phyloP scores from a whole-genome alignment of 2,329 filamentous ascomycete genomes.

The Colletotrichum tropicale region DNA sequence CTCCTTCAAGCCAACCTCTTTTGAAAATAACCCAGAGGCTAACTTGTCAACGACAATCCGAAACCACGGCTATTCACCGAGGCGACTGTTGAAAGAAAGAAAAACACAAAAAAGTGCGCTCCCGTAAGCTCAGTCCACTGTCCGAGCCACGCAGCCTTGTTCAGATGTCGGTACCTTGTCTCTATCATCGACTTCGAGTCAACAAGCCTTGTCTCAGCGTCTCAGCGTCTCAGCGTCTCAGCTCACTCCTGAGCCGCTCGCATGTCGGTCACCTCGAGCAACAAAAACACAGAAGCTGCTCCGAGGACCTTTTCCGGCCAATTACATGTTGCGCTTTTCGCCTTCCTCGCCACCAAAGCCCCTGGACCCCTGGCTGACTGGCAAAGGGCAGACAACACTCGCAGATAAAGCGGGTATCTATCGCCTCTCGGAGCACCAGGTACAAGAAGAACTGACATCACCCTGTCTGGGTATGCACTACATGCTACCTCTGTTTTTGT shows the following conservation, averaged over 20 bases:
- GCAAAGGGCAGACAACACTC: slow-evolving; percentile 7
- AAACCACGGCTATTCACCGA: slow-evolving; percentile 17
- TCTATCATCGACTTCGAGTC: not conserved
- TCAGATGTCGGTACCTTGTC: not conserved
- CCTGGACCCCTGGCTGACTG: slow-evolving; percentile 6
- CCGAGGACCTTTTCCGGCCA: not conserved
- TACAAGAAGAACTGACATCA: slow-evolving; percentile 8
- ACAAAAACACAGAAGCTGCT: not conserved
- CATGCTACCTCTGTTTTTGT: not conserved
- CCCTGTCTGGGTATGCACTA: not conserved
- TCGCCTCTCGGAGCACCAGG: not conserved
- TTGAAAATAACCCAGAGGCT: not conserved
- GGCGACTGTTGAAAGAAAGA: not conserved
- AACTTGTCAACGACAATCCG: not conserved
- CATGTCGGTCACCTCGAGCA: not conserved
- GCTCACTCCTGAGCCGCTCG: not conserved
- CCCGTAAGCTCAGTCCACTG: not conserved
- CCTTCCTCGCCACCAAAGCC: not conserved
- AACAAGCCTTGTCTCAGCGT: not conserved
- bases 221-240: not conserved
- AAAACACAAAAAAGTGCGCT: not conserved
- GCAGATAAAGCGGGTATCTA: slow-evolving; percentile 11
- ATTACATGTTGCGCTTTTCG: not conserved
- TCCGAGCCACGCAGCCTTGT: not conserved
- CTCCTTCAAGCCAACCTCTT: slow-evolving; percentile 6